These are phyloP conservation scores for Mallotus nudiflorus DNA, from an alignment of 345 rosid genomes.

Conservation along the genomic window DNA sequence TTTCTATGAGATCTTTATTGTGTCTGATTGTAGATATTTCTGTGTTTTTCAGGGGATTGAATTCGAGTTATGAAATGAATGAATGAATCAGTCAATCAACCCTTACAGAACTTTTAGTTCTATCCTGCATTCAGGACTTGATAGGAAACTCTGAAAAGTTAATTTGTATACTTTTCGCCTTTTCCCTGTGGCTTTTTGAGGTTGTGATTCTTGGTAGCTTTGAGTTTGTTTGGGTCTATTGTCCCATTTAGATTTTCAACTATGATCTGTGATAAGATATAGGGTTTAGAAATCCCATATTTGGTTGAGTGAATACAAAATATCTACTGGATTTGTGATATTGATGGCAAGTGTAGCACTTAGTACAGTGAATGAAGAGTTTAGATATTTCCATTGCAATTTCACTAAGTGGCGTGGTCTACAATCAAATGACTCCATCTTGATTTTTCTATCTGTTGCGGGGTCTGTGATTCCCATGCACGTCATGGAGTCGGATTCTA, in stretches of 20 bases:
- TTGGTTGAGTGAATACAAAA: neutral
- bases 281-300: neutral
- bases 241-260: neutral
- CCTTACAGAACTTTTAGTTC: neutral
- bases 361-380: conserved; percentile 54
- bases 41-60: neutral
- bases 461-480: conserved; percentile 62
- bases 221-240: neutral
- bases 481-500: conserved; percentile 65
- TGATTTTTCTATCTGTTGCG: conserved; percentile 55
- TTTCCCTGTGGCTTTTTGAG: neutral
- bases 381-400: conserved; percentile 37
- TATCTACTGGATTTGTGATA: conserved; percentile 41
- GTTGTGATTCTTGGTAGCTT: conserved; percentile 9
- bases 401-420: conserved; percentile 23
- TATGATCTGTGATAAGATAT: neutral
- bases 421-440: conserved; percentile 43
- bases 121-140: neutral
- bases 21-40: conserved; percentile 4
- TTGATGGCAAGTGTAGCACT: conserved; percentile 58
- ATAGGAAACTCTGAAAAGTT: conserved; percentile 1
- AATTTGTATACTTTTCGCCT: neutral
- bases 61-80: neutral
- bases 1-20: neutral
- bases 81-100: neutral